phyloP scores from a whole-genome alignment of 2,329 filamentous ascomycete species.

The Penicillium sp. region DNA sequence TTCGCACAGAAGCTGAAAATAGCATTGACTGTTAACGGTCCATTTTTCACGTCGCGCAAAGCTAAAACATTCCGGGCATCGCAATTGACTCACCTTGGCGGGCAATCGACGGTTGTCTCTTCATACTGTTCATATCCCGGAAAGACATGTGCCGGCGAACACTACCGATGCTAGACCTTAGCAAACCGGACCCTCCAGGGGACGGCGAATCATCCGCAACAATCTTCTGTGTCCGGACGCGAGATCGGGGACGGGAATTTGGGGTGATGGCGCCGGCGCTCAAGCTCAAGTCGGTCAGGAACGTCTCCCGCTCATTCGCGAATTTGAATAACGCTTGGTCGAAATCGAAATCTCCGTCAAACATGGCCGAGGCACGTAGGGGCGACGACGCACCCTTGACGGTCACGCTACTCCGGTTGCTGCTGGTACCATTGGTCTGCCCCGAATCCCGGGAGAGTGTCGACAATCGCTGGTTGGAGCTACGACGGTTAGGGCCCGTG shows the following conservation, averaged over 20 bases:
- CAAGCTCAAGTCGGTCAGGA: constrained; percentile 86
- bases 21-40: constrained; percentile 16
- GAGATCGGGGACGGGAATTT: constrained; percentile 62
- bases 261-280: constrained; percentile 75
- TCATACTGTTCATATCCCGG: constrained; percentile 90
- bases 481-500: constrained; percentile 25
- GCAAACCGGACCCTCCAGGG: constrained; percentile 34
- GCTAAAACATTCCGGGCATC: not conserved
- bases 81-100: constrained; percentile 61
- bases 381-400: constrained; percentile 46
- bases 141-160: constrained; percentile 89
- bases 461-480: constrained; percentile 43
- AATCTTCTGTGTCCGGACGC: constrained; percentile 76
- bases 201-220: constrained; percentile 62
- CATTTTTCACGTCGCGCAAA: not conserved
- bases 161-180: constrained; percentile 68
- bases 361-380: constrained; percentile 32
- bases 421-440: constrained; percentile 47
- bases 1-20: constrained; percentile 62
- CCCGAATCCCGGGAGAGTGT: constrained; percentile 49
- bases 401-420: constrained; percentile 62
- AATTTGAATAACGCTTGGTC: constrained; percentile 92
- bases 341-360: constrained; percentile 75
- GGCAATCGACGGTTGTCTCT: constrained; percentile 72
- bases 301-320: constrained; percentile 87